Conservation (phyloP, 176 grass and related monocot genomes). For the Dactylis glomerata region DNA sequence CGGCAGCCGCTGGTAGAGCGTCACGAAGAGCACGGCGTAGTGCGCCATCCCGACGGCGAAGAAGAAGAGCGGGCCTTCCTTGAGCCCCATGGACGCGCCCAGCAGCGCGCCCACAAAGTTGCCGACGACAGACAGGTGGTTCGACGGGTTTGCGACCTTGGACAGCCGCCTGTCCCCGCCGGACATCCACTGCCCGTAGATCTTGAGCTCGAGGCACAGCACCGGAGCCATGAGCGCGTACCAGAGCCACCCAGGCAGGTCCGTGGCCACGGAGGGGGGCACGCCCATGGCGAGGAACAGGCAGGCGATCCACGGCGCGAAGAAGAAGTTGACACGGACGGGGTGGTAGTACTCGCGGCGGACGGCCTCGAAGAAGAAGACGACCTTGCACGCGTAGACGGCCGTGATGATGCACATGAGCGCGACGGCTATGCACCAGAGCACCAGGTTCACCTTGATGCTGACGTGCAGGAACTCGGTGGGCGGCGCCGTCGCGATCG, state of each 20-base stretch:
- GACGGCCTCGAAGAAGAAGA: conserved; percentile 89
- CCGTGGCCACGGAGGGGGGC: conserved; percentile 31
- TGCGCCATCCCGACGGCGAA: conserved; percentile 81
- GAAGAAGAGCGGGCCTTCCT: conserved; percentile 82
- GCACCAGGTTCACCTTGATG: conserved; percentile 54
- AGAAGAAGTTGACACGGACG: conserved; percentile 92
- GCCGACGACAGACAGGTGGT: conserved; percentile 79
- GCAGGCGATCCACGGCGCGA: conserved; percentile 83
- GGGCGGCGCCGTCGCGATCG: conserved; percentile 57
- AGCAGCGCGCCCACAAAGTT: conserved; percentile 91
- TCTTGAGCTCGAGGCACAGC: conserved; percentile 78
- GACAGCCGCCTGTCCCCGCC: conserved; percentile 78
- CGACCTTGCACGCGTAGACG: conserved; percentile 59
- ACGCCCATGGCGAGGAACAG: conserved; percentile 71
- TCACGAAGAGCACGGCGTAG: conserved; percentile 88
- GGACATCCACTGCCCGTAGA: conserved; percentile 96
- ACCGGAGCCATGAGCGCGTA: conserved; percentile 85
- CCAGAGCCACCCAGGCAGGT: conserved; percentile 52
- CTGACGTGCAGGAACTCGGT: conserved; percentile 62
- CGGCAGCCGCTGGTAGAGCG: conserved; percentile 90
- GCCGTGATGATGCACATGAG: conserved; percentile 38
- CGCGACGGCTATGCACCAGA: conserved; percentile 66
- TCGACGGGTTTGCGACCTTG: conserved; percentile 85
- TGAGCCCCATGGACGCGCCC: conserved; percentile 74
- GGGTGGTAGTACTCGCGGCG: conserved; percentile 90